Conservation (phyloP, 129 eudicot genomes). For the Pulicaria dysenterica region DNA sequence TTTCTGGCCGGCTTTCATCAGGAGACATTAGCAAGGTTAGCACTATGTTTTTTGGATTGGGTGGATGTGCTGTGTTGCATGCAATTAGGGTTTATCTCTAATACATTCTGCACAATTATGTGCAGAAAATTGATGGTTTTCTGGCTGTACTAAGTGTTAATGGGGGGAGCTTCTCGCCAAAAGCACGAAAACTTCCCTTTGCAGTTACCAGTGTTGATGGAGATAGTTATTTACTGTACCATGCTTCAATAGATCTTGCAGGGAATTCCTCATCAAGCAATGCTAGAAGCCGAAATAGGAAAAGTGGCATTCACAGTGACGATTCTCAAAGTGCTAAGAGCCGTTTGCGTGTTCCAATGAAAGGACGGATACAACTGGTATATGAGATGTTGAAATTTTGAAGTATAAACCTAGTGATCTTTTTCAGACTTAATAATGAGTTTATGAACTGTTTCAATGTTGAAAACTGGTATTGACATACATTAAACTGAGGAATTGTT, state of each 20-base stretch:
- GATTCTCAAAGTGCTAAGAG: conserved; percentile 43
- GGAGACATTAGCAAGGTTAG: conserved; percentile 68
- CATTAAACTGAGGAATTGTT: conserved; percentile 22
- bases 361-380: conserved; percentile 94
- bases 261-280: conserved; percentile 42
- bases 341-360: conserved; percentile 81
- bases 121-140: conserved; percentile 79
- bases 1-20: conserved; percentile 74
- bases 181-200: conserved; percentile 85
- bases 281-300: conserved; percentile 28
- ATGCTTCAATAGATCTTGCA: conserved; percentile 71
- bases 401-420: neutral
- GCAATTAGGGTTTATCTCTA: conserved; percentile 24
- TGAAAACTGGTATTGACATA: neutral
- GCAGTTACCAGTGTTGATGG: conserved; percentile 86
- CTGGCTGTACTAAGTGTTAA: conserved; percentile 71
- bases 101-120: conserved; percentile 29
- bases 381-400: conserved; percentile 1
- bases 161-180: conserved; percentile 82
- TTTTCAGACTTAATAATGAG: neutral
- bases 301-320: conserved; percentile 29
- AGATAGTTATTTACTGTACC: conserved; percentile 73
- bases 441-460: neutral
- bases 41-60: neutral
- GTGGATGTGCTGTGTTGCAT: neutral